Evolutionary conservation across 1,284 basidiomycete genomes (phyloP).

Genomic region (Athelia sp.): DNA sequence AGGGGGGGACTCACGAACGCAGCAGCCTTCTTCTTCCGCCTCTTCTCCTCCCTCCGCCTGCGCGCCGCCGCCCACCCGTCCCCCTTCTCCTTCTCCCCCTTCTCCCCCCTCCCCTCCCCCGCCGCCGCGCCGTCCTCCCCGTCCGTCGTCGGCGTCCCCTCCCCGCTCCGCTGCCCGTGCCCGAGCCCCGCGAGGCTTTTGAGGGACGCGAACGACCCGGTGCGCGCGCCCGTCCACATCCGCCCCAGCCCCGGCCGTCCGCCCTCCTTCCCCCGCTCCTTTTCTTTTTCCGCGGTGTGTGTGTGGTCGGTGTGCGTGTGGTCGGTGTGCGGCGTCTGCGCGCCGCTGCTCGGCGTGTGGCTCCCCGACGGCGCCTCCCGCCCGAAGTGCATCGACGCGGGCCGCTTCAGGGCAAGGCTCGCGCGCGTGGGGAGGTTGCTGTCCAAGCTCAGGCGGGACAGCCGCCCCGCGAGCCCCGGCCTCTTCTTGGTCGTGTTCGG

Average conservation of each 20-base stretch:
- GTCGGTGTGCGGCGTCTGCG: too few relatives aligned
- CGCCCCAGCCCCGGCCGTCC: conserved; percentile 5
- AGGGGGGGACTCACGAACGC: conserved; percentile 54
- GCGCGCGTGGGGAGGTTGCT: conserved; percentile 12
- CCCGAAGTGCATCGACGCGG: conserved; percentile 8
- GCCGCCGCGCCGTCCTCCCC: conserved; percentile 4
- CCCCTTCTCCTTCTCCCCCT: conserved; percentile 30
- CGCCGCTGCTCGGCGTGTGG: neutral
- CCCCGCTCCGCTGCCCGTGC: conserved; percentile 19
- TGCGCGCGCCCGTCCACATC: too few relatives aligned
- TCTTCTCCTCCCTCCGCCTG: conserved; percentile 43
- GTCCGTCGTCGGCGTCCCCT: conserved; percentile 20
- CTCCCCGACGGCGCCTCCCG: neutral
- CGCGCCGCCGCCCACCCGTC: too few relatives aligned
- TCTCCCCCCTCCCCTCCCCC: conserved; percentile 13
- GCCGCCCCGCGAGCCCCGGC: conserved; percentile 56
- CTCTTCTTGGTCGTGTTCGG: conserved; percentile 67
- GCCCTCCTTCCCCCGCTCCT: neutral
- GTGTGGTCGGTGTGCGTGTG: neutral
- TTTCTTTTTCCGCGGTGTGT: neutral
- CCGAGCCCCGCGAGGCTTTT: too few relatives aligned
- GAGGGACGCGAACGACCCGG: neutral
- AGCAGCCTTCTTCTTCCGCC: conserved; percentile 73
- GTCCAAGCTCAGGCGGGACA: conserved; percentile 48
- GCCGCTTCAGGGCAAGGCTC: conserved; percentile 3